phyloP scores from a whole-genome alignment of 768 basidiomycete species.

The Amanita polypyramis region DNA sequence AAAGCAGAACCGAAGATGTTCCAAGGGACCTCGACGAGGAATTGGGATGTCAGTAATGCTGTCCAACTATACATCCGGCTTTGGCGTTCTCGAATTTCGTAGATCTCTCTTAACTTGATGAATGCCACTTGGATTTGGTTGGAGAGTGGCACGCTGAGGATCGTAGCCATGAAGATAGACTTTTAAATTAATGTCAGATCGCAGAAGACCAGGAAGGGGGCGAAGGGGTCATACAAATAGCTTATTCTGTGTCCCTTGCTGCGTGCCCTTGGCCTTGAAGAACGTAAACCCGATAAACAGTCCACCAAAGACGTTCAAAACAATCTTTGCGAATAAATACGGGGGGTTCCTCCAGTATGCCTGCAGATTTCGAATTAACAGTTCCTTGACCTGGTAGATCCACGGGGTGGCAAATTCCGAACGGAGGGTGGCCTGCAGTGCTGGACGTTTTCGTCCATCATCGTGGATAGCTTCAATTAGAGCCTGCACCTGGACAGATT shows the following conservation, averaged over 20 bases:
- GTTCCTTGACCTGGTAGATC: conserved; percentile 33
- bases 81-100: conserved; percentile 59
- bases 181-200: conserved; percentile 11
- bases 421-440: conserved; percentile 25
- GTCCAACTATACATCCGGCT: conserved; percentile 60
- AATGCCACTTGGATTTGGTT: conserved; percentile 58
- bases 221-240: conserved; percentile 38
- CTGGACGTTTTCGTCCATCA: conserved; percentile 32
- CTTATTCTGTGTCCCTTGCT: conserved; percentile 55
- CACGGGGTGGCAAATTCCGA: conserved; percentile 45
- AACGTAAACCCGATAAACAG: conserved; percentile 58
- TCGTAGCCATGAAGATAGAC: conserved; percentile 48
- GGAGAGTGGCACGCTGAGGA: conserved; percentile 41
- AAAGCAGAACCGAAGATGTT: conserved; percentile 47
- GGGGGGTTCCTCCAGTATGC: conserved; percentile 49
- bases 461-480: conserved; percentile 38
- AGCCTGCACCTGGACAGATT: conserved; percentile 23
- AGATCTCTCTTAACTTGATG: conserved; percentile 46
- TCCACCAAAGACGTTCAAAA: conserved; percentile 42
- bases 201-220: conserved; percentile 9
- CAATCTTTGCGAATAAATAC: conserved; percentile 49
- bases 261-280: conserved; percentile 40
- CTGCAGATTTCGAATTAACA: conserved; percentile 32
- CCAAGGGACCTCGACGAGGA: conserved; percentile 51
- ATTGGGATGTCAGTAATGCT: conserved; percentile 42